phyloP scores from a whole-genome alignment of 169 alveolate species.

The Plasmodium yoelii region DNA sequence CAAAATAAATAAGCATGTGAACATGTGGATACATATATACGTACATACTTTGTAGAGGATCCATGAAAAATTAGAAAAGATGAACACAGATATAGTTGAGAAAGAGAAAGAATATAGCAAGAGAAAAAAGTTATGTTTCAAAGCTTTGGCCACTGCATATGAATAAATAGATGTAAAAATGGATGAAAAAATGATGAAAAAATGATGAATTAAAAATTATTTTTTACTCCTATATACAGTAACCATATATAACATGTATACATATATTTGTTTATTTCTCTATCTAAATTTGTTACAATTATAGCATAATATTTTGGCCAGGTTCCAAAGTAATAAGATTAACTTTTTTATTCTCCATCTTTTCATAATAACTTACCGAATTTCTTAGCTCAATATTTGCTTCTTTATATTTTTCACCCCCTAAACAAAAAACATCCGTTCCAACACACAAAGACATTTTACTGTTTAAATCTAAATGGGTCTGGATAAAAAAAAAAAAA shows the following conservation, averaged over 20 bases:
- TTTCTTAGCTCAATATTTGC: conserved; percentile 45
- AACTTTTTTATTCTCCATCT: conserved; percentile 52
- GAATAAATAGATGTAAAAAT: conserved; percentile 21
- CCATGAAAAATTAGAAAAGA: conserved; percentile 49
- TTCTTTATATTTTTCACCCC: conserved; percentile 73
- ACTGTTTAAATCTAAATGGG: conserved; percentile 63
- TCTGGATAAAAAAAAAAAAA: conserved; percentile 10
- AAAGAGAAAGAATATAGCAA: conserved; percentile 72
- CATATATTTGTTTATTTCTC: neutral
- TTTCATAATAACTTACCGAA: conserved; percentile 32
- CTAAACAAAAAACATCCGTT: conserved; percentile 73
- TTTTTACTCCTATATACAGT: too few species aligned
- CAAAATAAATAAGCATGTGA: neutral
- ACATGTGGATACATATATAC: neutral
- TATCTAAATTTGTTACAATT: neutral
- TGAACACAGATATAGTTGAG: conserved; percentile 56
- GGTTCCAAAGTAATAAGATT: conserved; percentile 69
- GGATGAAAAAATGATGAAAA: neutral
- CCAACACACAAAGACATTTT: conserved; percentile 65
- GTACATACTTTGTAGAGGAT: conserved; percentile 25
- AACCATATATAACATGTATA: conserved; percentile 17
- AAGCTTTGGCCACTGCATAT: conserved; percentile 73
- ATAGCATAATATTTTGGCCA: conserved; percentile 44
- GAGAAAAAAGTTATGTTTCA: conserved; percentile 70
- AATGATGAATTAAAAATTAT: neutral